These are phyloP conservation scores for Neoboletus magnificus DNA, from an alignment of 768 basidiomycete genomes.

Conservation along the genomic window DNA sequence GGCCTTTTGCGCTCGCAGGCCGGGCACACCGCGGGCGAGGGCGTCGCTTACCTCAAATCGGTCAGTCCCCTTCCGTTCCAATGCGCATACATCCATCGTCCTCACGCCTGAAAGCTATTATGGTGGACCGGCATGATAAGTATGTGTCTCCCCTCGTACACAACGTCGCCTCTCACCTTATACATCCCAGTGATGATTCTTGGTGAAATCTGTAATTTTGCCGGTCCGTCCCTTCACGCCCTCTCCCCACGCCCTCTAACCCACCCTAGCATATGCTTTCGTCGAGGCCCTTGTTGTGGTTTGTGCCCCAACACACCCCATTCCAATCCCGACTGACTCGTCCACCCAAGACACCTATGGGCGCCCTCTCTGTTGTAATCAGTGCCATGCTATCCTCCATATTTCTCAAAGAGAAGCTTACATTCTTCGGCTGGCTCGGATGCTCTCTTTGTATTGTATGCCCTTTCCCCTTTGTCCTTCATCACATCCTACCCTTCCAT, in stretches of 20 bases:
- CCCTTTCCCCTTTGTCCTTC: constrained; percentile 2
- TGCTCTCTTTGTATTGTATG: constrained; percentile 87
- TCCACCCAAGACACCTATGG: constrained; percentile 74
- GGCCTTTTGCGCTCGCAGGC: constrained; percentile 79
- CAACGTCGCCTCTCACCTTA: neutral
- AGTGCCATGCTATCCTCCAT: constrained; percentile 91
- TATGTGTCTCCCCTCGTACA: constrained; percentile 19
- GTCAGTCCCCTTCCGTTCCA: constrained; percentile 42
- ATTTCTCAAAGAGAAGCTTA: constrained; percentile 89
- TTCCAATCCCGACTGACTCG: constrained; percentile 3
- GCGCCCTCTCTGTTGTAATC: constrained; percentile 93
- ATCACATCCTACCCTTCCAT: neutral
- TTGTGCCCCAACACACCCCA: constrained; percentile 27
- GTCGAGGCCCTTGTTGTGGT: constrained; percentile 91
- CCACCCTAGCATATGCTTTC: constrained; percentile 70
- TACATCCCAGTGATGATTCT: constrained; percentile 75
- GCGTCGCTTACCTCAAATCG: constrained; percentile 93
- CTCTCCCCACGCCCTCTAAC: constrained; percentile 5
- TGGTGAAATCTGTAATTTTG: constrained; percentile 85
- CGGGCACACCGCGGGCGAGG: constrained; percentile 75
- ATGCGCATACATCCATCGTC: constrained; percentile 5
- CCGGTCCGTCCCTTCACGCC: constrained; percentile 48
- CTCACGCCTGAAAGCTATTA: constrained; percentile 47
- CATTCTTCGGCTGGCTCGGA: constrained; percentile 96
- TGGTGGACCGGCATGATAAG: constrained; percentile 96